Evolutionary conservation across 148 eudicot genomes (phyloP).

Genomic region (Rhododendron henanense): DNA sequence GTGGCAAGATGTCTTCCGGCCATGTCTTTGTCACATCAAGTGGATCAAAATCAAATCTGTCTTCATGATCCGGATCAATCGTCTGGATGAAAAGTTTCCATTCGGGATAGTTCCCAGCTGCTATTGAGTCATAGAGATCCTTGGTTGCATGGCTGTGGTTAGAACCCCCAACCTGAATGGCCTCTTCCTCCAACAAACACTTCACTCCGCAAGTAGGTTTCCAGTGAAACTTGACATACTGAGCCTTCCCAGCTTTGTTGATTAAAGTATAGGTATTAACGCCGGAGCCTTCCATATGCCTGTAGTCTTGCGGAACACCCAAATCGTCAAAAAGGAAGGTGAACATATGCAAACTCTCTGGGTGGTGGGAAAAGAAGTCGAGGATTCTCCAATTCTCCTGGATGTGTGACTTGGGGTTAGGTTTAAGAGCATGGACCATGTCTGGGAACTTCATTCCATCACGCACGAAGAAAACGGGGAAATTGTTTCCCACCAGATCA

Average conservation of each 20-base stretch:
- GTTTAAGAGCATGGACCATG: slow-evolving; percentile 87
- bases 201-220: slow-evolving; percentile 95
- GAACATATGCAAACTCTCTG: slow-evolving; percentile 87
- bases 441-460: slow-evolving; percentile 96
- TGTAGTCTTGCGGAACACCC: slow-evolving; percentile 76
- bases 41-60: slow-evolving; percentile 90
- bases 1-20: slow-evolving; percentile 92
- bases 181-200: slow-evolving; percentile 74
- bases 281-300: slow-evolving; percentile 97
- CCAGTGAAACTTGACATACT: slow-evolving; percentile 95
- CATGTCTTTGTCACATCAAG: slow-evolving; percentile 90
- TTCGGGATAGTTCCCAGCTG: slow-evolving; percentile 91
- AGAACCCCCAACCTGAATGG: slow-evolving; percentile 76
- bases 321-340: slow-evolving; percentile 81
- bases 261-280: slow-evolving; percentile 76
- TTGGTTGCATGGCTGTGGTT: slow-evolving; percentile 98
- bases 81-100: slow-evolving; percentile 89
- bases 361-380: slow-evolving; percentile 94
- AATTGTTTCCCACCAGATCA: slow-evolving; percentile 94
- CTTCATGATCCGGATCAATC: slow-evolving; percentile 86
- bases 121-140: slow-evolving; percentile 86
- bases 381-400: slow-evolving; percentile 90
- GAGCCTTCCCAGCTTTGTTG: slow-evolving; percentile 76
- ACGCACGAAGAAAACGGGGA: slow-evolving; percentile 89
- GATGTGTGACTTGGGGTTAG: slow-evolving; percentile 94